Base-by-base conservation (phyloP, 371 early-diverging fungal genomes). In the Mucor mucedo region DNA sequence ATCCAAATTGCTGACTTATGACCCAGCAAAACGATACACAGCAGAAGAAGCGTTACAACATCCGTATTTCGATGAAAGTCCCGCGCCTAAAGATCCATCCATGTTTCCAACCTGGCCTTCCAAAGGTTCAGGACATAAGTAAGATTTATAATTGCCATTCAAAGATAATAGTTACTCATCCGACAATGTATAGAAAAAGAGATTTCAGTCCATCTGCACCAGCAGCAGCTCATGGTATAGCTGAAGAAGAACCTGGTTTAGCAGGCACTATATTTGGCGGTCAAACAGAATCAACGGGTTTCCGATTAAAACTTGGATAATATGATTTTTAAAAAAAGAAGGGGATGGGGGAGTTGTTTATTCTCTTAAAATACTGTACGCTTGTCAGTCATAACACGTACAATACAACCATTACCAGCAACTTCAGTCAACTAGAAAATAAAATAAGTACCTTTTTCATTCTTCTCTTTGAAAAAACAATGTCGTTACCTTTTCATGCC, bases 101-200 rank as follows among this genome's bases (percentile, higher is more conserved):
- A 76, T 97, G 76, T 97, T 98, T 70, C 97, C 98, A 2, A 95
- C 95, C 1, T 98, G 95, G 89, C 98, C 98, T 0, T 88, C 93
- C 39, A 95, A 93, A 72, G 87, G 90, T 21, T 84, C 89, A 21
- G 91, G 89, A 4, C 92, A 92, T 71, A 84, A 77, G 81, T 78
- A 70, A 65, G 71, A 50, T 38, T 10, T n/a, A 10, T n/a, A 14
- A 28, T 13, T 59, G 16, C 11, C 21, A 27, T 21, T 58, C 52
- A 11, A 45, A 8, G 40, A 47, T 3, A 32, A 32, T 33, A 13
- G 0, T 8, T 33, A 10, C 49, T 1, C 28, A 40, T n/a, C 14
- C 42, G 3, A 4, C 5, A 13, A 9, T 52, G 10, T 28, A 27
- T 33, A 62, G 83, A 54, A 76, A 79, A 62, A 78, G 73, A n/a